Evolutionary conservation across 257 asterid genomes (phyloP).

Genomic region (Solanum sitiens): DNA sequence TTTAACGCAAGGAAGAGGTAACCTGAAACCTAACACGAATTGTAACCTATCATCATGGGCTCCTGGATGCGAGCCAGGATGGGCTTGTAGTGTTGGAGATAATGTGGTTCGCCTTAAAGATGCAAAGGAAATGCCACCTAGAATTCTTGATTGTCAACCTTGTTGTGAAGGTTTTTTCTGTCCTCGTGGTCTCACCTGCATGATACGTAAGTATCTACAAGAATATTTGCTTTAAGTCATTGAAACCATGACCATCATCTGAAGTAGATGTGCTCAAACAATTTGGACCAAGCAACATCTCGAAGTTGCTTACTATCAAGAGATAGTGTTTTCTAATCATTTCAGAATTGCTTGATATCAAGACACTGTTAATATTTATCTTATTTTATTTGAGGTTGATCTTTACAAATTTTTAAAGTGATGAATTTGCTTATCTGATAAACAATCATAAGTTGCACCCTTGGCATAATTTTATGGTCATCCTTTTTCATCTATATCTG

Average conservation of each 20-base stretch:
- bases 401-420: not conserved
- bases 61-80: constrained; percentile 95
- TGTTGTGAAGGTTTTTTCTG: constrained; percentile 97
- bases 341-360: not conserved
- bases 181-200: constrained; percentile 96
- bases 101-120: constrained; percentile 51
- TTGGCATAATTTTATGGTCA: not conserved
- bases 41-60: constrained; percentile 81
- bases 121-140: constrained; percentile 42
- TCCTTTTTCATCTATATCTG: not conserved
- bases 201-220: constrained; percentile 67
- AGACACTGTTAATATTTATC: not conserved
- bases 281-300: not conserved
- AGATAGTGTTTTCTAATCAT: not conserved
- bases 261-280: not conserved
- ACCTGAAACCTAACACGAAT: constrained; percentile 63
- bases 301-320: not conserved
- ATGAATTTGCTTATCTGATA: not conserved
- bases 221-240: not conserved
- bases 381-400: not conserved
- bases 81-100: constrained; percentile 65
- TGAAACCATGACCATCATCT: not conserved
- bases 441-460: not conserved
- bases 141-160: constrained; percentile 49
- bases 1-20: constrained; percentile 26